Conservation (phyloP, 768 basidiomycete genomes). For the Trametes villosa region DNA sequence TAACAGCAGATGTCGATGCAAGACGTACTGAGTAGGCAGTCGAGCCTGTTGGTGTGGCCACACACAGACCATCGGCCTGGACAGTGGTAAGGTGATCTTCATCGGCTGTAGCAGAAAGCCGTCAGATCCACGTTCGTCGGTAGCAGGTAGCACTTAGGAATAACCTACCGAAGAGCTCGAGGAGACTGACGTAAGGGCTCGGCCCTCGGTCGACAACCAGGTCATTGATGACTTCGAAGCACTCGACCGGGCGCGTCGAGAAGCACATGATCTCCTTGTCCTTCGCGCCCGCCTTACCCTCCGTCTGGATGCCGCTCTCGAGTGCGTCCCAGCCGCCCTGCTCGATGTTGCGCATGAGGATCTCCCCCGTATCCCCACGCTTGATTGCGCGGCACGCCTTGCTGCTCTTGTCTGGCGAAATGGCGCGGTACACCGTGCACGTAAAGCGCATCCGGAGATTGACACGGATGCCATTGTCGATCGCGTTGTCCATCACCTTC, state of each 20-base stretch:
- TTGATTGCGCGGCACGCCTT: constrained; percentile 79
- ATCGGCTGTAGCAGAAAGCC: constrained; percentile 62
- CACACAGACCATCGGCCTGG: constrained; percentile 94
- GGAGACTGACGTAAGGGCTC: constrained; percentile 93
- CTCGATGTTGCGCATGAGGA: constrained; percentile 93
- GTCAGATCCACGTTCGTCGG: neutral
- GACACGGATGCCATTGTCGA: constrained; percentile 93
- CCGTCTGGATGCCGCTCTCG: constrained; percentile 72
- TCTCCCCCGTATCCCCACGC: constrained; percentile 92
- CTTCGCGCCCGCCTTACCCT: constrained; percentile 56
- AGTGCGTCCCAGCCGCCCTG: constrained; percentile 95
- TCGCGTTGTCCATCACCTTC: constrained; percentile 81
- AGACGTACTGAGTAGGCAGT: constrained; percentile 92
- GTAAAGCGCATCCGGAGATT: constrained; percentile 99
- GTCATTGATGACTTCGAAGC: constrained; percentile 96
- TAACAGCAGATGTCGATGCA: neutral
- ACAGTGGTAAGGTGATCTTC: constrained; percentile 99
- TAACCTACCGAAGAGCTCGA: constrained; percentile 92
- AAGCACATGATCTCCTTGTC: constrained; percentile 99
- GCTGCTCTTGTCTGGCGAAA: constrained; percentile 71
- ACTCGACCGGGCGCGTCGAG: constrained; percentile 91
- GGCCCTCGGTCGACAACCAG: constrained; percentile 98
- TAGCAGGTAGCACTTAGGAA: neutral
- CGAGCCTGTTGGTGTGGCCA: constrained; percentile 96
- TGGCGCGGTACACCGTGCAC: constrained; percentile 95